phyloP scores from a whole-genome alignment of 2,329 filamentous ascomycete species.

The Pseudogymnoascus sp. region DNA sequence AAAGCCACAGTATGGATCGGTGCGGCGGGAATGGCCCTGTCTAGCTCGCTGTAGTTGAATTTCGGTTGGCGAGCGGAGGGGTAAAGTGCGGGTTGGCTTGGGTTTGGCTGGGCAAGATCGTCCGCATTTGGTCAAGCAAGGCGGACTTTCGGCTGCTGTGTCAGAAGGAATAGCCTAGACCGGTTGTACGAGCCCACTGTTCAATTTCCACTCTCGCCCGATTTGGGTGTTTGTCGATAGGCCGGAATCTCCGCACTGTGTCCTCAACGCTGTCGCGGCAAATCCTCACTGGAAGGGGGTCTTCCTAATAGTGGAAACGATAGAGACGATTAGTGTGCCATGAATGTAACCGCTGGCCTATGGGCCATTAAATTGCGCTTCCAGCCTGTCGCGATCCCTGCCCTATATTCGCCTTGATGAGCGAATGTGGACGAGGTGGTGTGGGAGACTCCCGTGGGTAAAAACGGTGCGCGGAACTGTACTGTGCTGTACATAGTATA shows the following conservation, averaged over 20 bases:
- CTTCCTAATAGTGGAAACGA: background rate
- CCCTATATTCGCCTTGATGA: background rate
- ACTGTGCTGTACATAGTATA: background rate
- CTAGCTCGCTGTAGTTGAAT: background rate
- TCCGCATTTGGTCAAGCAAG: background rate
- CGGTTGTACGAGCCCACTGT: background rate
- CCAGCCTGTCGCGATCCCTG: constrained; percentile 1
- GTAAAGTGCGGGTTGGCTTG: constrained; percentile 2
- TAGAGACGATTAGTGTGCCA: background rate
- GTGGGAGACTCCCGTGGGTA: background rate
- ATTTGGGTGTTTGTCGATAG: background rate
- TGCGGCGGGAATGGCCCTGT: constrained; percentile 2
- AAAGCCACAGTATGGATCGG: background rate
- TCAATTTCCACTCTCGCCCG: background rate
- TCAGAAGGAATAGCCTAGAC: constrained; percentile 7
- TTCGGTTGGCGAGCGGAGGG: constrained; percentile 1
- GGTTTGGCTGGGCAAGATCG: background rate
- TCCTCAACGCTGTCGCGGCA: background rate
- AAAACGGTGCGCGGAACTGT: background rate
- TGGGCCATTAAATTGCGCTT: background rate
- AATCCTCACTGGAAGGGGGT: background rate
- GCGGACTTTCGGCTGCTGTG: background rate
- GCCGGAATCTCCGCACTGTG: background rate
- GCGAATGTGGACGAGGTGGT: background rate
- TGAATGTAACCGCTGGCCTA: background rate